Percentiles rank a stretch among this genome's conserved stretches.
phyloP scores from a whole-genome alignment of 306 rosid species.

The Medicago arabica region DNA sequence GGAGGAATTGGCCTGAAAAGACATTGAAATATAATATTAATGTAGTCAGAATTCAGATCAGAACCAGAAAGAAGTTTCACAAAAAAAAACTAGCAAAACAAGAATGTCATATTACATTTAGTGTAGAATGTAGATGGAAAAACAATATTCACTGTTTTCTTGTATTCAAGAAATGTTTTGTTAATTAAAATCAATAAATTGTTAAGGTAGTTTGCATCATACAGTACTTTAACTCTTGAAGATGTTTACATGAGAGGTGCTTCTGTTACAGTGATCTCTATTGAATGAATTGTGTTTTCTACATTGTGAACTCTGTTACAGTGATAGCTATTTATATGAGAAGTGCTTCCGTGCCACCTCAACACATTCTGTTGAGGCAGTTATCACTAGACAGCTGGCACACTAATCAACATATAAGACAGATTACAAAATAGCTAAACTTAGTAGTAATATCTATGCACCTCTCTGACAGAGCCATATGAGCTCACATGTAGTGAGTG shows the following conservation, averaged over 20 bases:
- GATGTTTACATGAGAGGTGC: neutral
- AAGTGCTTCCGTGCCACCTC: too few relatives aligned
- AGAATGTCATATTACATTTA: constrained; percentile 8
- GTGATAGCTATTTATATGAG: too few relatives aligned
- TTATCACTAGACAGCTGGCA: too few relatives aligned
- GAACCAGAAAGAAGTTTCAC: constrained; percentile 2
- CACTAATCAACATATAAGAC: too few relatives aligned
- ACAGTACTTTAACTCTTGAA: neutral
- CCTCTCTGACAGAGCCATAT: neutral
- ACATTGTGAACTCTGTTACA: too few relatives aligned
- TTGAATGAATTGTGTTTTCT: too few relatives aligned
- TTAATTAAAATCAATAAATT: constrained; percentile 2
- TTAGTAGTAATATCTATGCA: too few relatives aligned
- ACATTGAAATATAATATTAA: constrained; percentile 35
- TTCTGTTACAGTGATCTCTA: too few relatives aligned
- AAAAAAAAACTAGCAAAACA: constrained; percentile 14
- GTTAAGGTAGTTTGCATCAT: constrained; percentile 13
- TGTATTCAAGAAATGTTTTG: constrained; percentile 8
- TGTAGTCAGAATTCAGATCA: constrained; percentile 9
- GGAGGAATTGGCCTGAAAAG: constrained; percentile 90
- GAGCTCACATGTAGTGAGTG: neutral
- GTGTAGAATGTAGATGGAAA: constrained; percentile 25
- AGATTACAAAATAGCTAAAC: too few relatives aligned
- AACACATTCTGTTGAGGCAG: too few relatives aligned
- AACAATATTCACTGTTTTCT: constrained; percentile 18